phyloP scores from a whole-genome alignment of 768 basidiomycete species.

The Phylloporus scabripes region DNA sequence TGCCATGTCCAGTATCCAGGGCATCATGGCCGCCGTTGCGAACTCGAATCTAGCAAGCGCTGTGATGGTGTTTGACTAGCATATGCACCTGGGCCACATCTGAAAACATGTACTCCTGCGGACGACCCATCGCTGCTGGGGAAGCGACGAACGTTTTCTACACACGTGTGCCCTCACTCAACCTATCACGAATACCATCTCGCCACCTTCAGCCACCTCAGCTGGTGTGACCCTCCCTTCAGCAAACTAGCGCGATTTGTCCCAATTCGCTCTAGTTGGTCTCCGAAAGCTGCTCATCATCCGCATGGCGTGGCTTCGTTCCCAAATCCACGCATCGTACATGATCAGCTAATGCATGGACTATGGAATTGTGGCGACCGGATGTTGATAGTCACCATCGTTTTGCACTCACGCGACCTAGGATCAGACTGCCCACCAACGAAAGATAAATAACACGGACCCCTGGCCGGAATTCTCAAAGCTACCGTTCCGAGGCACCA shows the following conservation, averaged over 20 bases:
- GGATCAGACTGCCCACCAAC: background rate
- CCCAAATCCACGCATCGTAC: background rate
- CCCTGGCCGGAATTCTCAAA: background rate
- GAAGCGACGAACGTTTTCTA: background rate
- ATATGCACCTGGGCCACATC: too few relatives aligned
- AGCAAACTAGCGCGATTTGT: background rate
- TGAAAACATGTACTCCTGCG: background rate
- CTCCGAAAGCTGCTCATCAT: background rate
- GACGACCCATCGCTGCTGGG: background rate
- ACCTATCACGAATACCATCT: background rate
- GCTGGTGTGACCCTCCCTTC: background rate
- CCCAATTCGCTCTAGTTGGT: background rate
- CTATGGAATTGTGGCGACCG: background rate
- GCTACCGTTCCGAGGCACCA: background rate
- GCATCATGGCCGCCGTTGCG: background rate
- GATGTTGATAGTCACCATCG: background rate
- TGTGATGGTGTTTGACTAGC: background rate
- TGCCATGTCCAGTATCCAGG: background rate
- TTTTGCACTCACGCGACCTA: conserved; percentile 3
- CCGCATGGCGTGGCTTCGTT: background rate
- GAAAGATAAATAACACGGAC: background rate
- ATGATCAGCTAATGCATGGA: background rate
- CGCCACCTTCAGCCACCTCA: background rate
- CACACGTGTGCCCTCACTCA: background rate
- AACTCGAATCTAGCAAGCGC: background rate